Evolutionary conservation across 2,329 filamentous ascomycete species (phyloP).

Genomic region (Botryotinia convoluta): DNA sequence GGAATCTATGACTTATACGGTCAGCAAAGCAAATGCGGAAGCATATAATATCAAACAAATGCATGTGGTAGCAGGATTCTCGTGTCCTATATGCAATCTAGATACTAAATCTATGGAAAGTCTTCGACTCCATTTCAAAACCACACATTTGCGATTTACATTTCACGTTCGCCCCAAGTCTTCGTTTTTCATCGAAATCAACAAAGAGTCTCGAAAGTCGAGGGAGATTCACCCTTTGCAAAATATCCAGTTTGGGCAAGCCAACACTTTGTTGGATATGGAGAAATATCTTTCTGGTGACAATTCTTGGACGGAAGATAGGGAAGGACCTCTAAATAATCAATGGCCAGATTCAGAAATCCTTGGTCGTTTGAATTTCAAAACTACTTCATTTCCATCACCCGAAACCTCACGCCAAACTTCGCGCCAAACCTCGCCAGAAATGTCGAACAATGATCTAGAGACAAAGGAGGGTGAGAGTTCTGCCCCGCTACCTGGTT

Average conservation of each 20-base stretch:
- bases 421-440: conserved; percentile 34
- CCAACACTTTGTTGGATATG: conserved; percentile 47
- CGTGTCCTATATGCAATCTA: conserved; percentile 32
- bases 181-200: conserved; percentile 41
- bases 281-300: conserved; percentile 47
- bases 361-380: conserved; percentile 21
- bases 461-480: conserved; percentile 20
- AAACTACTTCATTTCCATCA: conserved; percentile 32
- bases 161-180: conserved; percentile 41
- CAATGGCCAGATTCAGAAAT: conserved; percentile 23
- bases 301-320: conserved; percentile 46
- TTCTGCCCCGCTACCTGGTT: background rate
- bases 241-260: conserved; percentile 45
- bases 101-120: conserved; percentile 24
- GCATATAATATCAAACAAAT: conserved; percentile 28
- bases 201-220: conserved; percentile 28
- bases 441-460: conserved; percentile 28
- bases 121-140: conserved; percentile 32
- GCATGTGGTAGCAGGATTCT: conserved; percentile 27
- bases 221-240: conserved; percentile 38
- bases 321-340: conserved; percentile 44
- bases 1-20: conserved; percentile 29
- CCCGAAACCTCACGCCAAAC: conserved; percentile 28
- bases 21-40: conserved; percentile 29
- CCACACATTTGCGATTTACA: conserved; percentile 31